phyloP scores from a whole-genome alignment of 768 basidiomycete genomes.

The Boletus edulis region DNA sequence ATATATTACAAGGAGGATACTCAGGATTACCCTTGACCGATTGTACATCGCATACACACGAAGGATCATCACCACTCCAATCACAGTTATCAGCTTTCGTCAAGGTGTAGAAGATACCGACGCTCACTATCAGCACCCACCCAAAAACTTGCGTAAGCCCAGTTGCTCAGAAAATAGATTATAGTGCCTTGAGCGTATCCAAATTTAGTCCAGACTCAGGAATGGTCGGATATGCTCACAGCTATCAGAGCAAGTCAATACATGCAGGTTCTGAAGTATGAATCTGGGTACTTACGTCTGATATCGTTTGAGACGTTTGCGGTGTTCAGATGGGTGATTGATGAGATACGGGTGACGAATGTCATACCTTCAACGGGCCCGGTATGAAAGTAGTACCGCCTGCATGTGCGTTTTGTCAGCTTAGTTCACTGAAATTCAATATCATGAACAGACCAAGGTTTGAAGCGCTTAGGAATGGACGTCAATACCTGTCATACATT shows the following conservation, averaged over 20 bases:
- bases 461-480: neutral
- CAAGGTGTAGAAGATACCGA: neutral
- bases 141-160: neutral
- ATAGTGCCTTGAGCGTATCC: neutral
- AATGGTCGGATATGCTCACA: neutral
- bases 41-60: neutral
- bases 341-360: neutral
- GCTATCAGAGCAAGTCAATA: neutral
- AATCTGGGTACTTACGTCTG: neutral
- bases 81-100: neutral
- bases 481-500: neutral
- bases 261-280: neutral
- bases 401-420: neutral
- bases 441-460: neutral
- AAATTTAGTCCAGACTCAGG: too few relatives aligned
- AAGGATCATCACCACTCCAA: neutral
- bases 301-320: neutral
- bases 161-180: neutral
- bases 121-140: neutral
- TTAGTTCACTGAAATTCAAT: neutral
- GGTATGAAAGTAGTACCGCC: neutral
- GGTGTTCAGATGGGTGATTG: neutral
- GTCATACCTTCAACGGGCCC: neutral
- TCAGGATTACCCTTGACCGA: constrained; percentile 1
- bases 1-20: neutral